Conservation (phyloP, 192 early-diverging fungal genomes). For the Rhizoclosmatium sp. region DNA sequence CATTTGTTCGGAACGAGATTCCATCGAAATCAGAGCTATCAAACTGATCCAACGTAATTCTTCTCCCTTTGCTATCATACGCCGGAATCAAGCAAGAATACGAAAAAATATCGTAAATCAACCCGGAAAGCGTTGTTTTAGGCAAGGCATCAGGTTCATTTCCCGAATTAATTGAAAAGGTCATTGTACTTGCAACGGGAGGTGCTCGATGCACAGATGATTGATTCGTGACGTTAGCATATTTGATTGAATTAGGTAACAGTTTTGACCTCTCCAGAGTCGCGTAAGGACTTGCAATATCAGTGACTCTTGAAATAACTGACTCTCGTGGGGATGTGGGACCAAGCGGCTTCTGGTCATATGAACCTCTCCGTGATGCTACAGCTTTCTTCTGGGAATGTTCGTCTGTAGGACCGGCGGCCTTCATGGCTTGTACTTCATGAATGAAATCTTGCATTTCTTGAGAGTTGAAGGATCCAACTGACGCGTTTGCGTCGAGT, state of each 20-base stretch:
- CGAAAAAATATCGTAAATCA: neutral
- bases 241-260: neutral
- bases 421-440: too few relatives aligned
- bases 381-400: neutral
- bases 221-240: neutral
- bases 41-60: neutral
- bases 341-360: too few relatives aligned
- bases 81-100: constrained; percentile 5
- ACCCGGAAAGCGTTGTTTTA: neutral
- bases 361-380: neutral
- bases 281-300: neutral
- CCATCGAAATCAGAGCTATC: neutral
- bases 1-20: neutral
- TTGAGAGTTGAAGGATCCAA: too few relatives aligned
- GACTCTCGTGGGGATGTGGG: too few relatives aligned
- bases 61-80: neutral
- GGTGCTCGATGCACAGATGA: neutral
- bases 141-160: neutral
- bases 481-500: too few relatives aligned
- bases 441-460: too few relatives aligned
- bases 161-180: neutral
- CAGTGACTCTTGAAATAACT: too few relatives aligned
- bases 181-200: neutral
- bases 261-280: neutral
- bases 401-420: too few relatives aligned